Percentiles rank a stretch among this genome's conserved stretches.
These are phyloP conservation scores for Solanum virginianum DNA, from an alignment of 257 asterid species.

Conservation along the genomic window DNA sequence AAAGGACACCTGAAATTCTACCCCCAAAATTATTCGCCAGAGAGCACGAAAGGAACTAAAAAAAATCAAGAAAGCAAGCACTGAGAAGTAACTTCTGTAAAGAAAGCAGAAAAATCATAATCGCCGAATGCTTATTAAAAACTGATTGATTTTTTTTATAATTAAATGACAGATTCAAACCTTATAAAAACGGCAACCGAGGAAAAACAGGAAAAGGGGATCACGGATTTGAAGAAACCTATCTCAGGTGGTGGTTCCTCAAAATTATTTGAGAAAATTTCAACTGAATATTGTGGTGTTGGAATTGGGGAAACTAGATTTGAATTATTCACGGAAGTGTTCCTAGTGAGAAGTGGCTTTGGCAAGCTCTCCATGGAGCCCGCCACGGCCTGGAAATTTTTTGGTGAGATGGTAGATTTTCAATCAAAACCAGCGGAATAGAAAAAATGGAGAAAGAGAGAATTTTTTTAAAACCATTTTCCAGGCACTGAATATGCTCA, in stretches of 20 bases:
- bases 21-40: not conserved
- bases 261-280: not conserved
- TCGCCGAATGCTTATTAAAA: conserved; percentile 19
- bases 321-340: not conserved
- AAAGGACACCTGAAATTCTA: not conserved
- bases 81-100: not conserved
- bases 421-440: not conserved
- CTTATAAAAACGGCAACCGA: conserved; percentile 1
- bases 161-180: conserved; percentile 20
- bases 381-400: not conserved
- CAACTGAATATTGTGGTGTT: not conserved
- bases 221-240: not conserved
- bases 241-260: not conserved
- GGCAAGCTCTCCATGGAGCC: not conserved
- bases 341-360: not conserved
- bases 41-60: not conserved
- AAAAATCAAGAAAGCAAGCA: not conserved
- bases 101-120: not conserved
- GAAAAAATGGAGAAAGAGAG: not conserved
- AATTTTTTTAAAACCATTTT: not conserved
- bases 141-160: not conserved
- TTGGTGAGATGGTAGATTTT: not conserved
- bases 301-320: not conserved
- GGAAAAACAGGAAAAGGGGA: conserved; percentile 2
- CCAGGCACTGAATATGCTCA: not conserved